Conservation (phyloP, 345 rosid species). For the Rubroshorea leprosula region DNA sequence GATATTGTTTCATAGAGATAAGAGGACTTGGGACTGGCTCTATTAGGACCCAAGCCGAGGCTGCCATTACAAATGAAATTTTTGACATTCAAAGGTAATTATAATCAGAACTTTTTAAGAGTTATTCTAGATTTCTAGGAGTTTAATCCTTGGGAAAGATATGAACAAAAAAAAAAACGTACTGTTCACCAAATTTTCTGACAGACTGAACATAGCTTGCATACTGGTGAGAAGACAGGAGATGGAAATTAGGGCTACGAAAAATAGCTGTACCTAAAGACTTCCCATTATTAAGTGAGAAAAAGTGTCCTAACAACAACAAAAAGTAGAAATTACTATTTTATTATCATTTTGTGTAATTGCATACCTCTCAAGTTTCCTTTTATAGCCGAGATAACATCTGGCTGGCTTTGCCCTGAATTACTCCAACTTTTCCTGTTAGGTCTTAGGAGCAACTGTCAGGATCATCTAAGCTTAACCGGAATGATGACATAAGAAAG, state of each 20-base stretch:
- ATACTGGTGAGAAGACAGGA: not conserved
- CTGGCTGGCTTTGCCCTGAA: too few species aligned
- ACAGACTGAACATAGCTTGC: not conserved
- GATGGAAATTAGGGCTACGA: too few species aligned
- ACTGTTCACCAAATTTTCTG: too few species aligned
- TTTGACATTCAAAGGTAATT: not conserved
- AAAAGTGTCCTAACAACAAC: not conserved
- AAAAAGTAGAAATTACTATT: too few species aligned
- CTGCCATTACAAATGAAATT: not conserved
- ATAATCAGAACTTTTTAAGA: not conserved
- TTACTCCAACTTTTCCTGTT: too few species aligned
- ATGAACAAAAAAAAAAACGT: not conserved
- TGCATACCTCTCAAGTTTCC: too few species aligned
- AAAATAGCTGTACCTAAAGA: not conserved
- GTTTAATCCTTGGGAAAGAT: not conserved
- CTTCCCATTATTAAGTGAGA: not conserved
- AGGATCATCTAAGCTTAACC: too few species aligned
- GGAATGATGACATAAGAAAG: too few species aligned
- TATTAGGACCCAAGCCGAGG: not conserved
- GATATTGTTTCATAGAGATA: not conserved
- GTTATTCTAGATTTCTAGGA: not conserved
- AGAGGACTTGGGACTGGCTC: not conserved
- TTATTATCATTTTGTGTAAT: too few species aligned
- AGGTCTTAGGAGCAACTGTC: too few species aligned
- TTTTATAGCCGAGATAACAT: too few species aligned